phyloP scores from a whole-genome alignment of 2,329 filamentous ascomycete species.

The Coniella vitis region DNA sequence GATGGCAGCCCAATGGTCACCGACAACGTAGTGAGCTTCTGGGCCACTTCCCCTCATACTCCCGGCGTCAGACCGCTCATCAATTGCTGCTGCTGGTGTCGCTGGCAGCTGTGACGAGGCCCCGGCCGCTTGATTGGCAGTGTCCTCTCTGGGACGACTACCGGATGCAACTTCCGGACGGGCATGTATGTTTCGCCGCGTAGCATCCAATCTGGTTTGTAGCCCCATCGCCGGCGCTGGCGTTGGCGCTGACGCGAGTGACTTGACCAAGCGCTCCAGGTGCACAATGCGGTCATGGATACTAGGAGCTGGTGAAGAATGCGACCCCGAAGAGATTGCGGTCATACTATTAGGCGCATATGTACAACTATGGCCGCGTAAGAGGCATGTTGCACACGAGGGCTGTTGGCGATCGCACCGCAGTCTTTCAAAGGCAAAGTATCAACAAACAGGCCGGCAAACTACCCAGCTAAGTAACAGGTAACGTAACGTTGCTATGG shows the following conservation, averaged over 20 bases:
- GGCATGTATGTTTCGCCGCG: not conserved
- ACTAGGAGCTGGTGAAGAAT: not conserved
- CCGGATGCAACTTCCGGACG: too few species aligned
- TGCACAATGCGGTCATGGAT: conserved; percentile 22
- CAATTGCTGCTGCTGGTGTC: not conserved
- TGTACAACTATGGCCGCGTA: conserved; percentile 13
- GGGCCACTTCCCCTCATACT: conserved; percentile 20
- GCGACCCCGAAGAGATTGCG: not conserved
- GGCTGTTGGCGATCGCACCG: conserved; percentile 22
- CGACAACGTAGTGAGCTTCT: conserved; percentile 27
- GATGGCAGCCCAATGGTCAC: conserved; percentile 34
- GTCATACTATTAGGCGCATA: conserved; percentile 18
- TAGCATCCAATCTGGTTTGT: not conserved
- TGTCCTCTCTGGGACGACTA: too few species aligned
- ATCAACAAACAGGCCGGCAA: not conserved
- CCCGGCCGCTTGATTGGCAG: too few species aligned
- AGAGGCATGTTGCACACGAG: conserved; percentile 17
- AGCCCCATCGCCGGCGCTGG: not conserved
- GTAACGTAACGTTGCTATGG: too few species aligned
- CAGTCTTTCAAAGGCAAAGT: conserved; percentile 13
- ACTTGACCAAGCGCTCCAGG: conserved; percentile 26
- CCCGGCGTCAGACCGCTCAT: not conserved
- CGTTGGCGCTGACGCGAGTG: not conserved
- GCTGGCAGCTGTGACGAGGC: too few species aligned
- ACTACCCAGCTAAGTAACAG: too few species aligned